Evolutionary conservation across 2,329 filamentous ascomycete species (phyloP), one percentile per base, ranked within the genome.

Genomic region (Sclerotinia spermophila): DNA sequence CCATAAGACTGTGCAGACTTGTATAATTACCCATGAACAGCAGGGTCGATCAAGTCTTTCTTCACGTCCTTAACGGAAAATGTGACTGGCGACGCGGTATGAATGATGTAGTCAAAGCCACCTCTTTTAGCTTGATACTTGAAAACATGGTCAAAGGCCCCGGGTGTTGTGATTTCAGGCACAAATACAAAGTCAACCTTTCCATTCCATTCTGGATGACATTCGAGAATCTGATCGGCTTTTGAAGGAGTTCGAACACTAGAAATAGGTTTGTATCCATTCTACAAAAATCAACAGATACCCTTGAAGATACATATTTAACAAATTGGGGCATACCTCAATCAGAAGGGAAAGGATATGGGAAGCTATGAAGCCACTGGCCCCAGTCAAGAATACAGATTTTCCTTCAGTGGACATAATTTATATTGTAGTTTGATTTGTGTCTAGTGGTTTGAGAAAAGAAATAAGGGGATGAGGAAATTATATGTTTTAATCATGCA

Each of bases 141-240:
- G 69, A 79, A 70, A 40, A 83, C 77, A 78, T 85, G 79, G 70
- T 90, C 85, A 75, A 95, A 95, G 33, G 90, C 91, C 30, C 86
- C 86, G 21, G 87, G 84, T 74, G 87, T 79, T 0, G 89, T 88
- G 73, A 96, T 88, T 73, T 96, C 91, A 55, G 87, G 84, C 24
- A 95, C 90, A 48, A 78, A 81, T 60, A 81, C 83, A 3, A 81
- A 80, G 5, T 53, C 33, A 15, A 73, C 65, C 30, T 69, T 72
- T 33, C 68, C 68, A 35, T 67, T 68, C 11, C 83, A 74, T 33
- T 78, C 76, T 0, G 78, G 75, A 24, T 83, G 76, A 0, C 81
- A 80, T 3, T 80, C 72, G n/a, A 82, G 68, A 38, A 85, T 80
- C 1, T 78, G 76, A 2, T 79, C 71, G 4, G 82, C 83, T 70